Evolutionary conservation across 2,329 filamentous ascomycete species (phyloP).

Genomic region (Arthrinium puccinioides): DNA sequence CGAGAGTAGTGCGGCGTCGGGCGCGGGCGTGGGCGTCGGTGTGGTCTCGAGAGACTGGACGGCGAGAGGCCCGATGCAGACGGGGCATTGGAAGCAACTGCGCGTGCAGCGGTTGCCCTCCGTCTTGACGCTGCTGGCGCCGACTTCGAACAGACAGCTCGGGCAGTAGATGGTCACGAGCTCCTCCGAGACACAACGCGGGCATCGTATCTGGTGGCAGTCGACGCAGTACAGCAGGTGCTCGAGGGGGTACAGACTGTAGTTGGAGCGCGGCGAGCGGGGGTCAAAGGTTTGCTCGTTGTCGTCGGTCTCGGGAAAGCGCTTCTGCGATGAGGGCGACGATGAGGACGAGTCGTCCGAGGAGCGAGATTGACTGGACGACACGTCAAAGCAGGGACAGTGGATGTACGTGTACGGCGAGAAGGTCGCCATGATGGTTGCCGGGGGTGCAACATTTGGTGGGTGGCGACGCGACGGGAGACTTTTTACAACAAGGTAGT

Average conservation of each 20-base stretch:
- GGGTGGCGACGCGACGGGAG: too few relatives aligned
- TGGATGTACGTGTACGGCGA: constrained; percentile 60
- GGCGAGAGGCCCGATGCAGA: constrained; percentile 74
- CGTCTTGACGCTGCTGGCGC: constrained; percentile 82
- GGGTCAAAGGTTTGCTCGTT: constrained; percentile 80
- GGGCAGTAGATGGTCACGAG: constrained; percentile 94
- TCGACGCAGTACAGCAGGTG: constrained; percentile 95
- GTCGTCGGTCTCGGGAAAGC: constrained; percentile 20
- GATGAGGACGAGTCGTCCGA: constrained; percentile 8
- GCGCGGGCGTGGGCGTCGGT: constrained; percentile 28
- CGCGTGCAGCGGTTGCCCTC: constrained; percentile 91
- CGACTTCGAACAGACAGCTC: constrained; percentile 91
- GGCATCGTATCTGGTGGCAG: constrained; percentile 92
- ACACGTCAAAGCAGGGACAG: constrained; percentile 44
- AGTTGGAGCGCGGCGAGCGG: constrained; percentile 75
- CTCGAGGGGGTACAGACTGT: constrained; percentile 87
- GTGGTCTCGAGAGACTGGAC: constrained; percentile 62
- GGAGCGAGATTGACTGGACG: constrained; percentile 28
- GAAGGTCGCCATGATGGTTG: constrained; percentile 41
- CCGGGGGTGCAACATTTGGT: too few relatives aligned
- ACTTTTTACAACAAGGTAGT: too few relatives aligned
- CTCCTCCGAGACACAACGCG: constrained; percentile 85
- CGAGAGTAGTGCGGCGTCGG: constrained; percentile 35
- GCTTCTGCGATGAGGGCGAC: constrained; percentile 9
- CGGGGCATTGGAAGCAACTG: constrained; percentile 91